These are phyloP conservation scores for Pseudogymnoascus sp. DNA, from an alignment of 2,329 filamentous ascomycete species.

Conservation along the genomic window DNA sequence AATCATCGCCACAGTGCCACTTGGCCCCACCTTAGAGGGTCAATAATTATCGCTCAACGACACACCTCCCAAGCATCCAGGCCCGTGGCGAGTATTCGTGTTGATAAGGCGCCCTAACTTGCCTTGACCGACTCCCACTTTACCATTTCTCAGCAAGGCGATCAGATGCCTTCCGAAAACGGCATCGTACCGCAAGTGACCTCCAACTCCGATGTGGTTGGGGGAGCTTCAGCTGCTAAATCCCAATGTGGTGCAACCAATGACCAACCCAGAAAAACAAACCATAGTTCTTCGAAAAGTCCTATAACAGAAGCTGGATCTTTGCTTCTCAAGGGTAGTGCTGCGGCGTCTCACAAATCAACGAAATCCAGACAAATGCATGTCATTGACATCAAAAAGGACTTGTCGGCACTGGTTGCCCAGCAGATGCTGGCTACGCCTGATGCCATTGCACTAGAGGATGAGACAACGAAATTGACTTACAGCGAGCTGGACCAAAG, in stretches of 20 bases:
- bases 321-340: constrained; percentile 9
- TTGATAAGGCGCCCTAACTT: not conserved
- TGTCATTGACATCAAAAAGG: constrained; percentile 62
- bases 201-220: constrained; percentile 11
- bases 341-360: constrained; percentile 10
- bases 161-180: constrained; percentile 15
- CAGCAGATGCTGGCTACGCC: constrained; percentile 63
- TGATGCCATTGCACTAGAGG: constrained; percentile 63
- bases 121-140: constrained; percentile 3
- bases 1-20: constrained; percentile 10
- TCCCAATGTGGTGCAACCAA: not conserved
- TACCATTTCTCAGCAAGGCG: constrained; percentile 7
- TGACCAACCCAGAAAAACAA: constrained; percentile 11
- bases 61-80: constrained; percentile 6
- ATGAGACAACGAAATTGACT: constrained; percentile 59
- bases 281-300: constrained; percentile 9
- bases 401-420: constrained; percentile 64
- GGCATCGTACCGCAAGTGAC: constrained; percentile 2
- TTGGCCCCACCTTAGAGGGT: not conserved
- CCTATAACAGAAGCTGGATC: constrained; percentile 3
- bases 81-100: constrained; percentile 11
- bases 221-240: not conserved
- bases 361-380: constrained; percentile 41
- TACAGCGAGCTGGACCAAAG: constrained; percentile 65
- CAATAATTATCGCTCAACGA: constrained; percentile 9